Evolutionary conservation across 2,329 filamentous ascomycete genomes (phyloP), one percentile per base, ranked within the genome.

Genomic region (Chaetomium sp.): DNA sequence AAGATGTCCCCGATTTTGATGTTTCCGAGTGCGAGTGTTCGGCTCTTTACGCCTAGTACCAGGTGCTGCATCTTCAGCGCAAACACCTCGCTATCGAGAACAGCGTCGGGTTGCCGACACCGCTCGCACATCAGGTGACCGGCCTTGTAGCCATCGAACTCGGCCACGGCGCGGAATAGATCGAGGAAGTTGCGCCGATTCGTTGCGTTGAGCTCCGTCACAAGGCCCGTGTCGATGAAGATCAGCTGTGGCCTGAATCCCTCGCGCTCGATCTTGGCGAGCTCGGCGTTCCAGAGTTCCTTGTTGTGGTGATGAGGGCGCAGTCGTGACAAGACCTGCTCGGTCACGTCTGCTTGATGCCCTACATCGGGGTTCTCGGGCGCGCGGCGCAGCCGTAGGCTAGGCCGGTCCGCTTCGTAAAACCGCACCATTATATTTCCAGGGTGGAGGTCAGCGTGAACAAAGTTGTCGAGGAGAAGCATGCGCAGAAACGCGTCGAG

Each of bases 381-480:
- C 29, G 64, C 47, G 4, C 72, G 74, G 21, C 60, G 60, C 33
- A 73, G 63, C 16, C 70, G 73, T 31, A 89, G 78, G 57, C 90
- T 86, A 0, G 94, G 85, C 67, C 89, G 84, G 16, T 88, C 87
- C 0, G 93, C 88, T 72, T 94, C 88, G 78, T 98, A 97, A 80
- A 99, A 99, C 68, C 96, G 92, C 55, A 99, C 94, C 93, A 99
- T 98, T 78, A 99, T 98, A 76, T 99, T 99, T 29, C 95, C 95
- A 0, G 95, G 95, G 75, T 99, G 95, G 33, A 99, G 80, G 75
- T 99, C 95, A 5, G 95, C 94, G 74, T 99, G 95, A 29, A 97
- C 89, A 76, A 99, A 99, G 76, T 99, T 99, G 77, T 99, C 95
- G 47, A 99, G 89, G 13, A 99, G 83, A 19, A 99, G 81, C 95